Evolutionary conservation across 192 early-diverging fungal genomes (phyloP).

Genomic region (Backusella parvicylindrica): DNA sequence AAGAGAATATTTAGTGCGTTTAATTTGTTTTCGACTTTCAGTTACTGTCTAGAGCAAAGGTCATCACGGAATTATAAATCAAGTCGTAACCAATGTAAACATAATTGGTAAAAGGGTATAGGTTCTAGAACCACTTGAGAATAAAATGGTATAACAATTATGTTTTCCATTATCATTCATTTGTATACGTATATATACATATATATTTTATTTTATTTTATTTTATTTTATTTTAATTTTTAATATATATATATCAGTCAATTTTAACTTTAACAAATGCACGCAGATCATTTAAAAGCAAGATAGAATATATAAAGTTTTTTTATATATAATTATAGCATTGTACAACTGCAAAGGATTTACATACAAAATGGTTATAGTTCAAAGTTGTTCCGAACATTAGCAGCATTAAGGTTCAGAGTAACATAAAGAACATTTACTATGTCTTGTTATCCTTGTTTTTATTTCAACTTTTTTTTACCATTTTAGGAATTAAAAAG

Average conservation of each 20-base stretch:
- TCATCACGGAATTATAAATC: background rate
- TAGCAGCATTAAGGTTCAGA: background rate
- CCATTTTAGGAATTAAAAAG: background rate
- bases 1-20: background rate
- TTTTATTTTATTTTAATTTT: no score
- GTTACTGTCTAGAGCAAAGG: background rate
- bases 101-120: background rate
- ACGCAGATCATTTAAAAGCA: background rate
- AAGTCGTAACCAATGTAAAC: background rate
- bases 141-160: background rate
- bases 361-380: background rate
- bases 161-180: background rate
- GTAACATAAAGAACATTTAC: background rate
- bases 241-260: background rate
- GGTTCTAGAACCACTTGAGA: background rate
- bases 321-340: background rate
- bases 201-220: no score
- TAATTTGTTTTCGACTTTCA: background rate
- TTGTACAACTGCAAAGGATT: background rate
- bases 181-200: no score
- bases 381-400: background rate
- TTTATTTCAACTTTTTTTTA: background rate
- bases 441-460: background rate
- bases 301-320: background rate
- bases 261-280: background rate